Base-by-base conservation (phyloP, 441 rosid genomes). In the Viola pubescens region DNA sequence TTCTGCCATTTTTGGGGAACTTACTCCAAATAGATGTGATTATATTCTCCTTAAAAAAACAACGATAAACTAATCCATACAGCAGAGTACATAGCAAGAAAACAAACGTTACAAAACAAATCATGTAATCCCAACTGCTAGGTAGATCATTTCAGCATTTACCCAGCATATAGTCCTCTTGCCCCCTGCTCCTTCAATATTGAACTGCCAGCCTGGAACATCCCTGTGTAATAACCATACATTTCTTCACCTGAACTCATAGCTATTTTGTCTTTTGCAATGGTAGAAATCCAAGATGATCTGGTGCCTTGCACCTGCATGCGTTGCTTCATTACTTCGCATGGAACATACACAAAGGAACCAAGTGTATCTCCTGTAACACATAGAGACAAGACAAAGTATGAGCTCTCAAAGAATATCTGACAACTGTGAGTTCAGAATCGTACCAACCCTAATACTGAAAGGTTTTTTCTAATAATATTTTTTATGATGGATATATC, bases 291-390 rank as follows among this genome's bases (percentile, higher is more conserved):
- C 96, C 92, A 91, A 52, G 98, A 88, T 59, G 72, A 70, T 71
- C 64, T 71, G 6, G 96, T 77, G 63, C 98, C 98, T 77, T 91
- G 98, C 67, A 91, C 78, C 81, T 91, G 98, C 98, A 91, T 91
- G 58, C 96, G 89, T 67, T 86, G 98, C 85, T 91, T 91, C 75
- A 91, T 83, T 59, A 91, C 96, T 81, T 91, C 98, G 61, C 96
- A 91, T 19, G 98, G 98, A 63, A 91, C 98, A 76, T 88, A 91
- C 46, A 83, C 76, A 67, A 86, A 69, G 54, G 96, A 91, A 76
- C 96, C 98, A 66, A 91, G 86, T 26, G 98, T 86, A 75, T 91
- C 98, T 38, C 98, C 98, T 91, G 83, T 73, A 75, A 74, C 52
- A 53, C 62, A 75, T 16, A 51, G 63, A 61, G 70, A 56, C 48